Base-by-base conservation (phyloP, 208 protist genomes). In the Leishmania aethiopica region DNA sequence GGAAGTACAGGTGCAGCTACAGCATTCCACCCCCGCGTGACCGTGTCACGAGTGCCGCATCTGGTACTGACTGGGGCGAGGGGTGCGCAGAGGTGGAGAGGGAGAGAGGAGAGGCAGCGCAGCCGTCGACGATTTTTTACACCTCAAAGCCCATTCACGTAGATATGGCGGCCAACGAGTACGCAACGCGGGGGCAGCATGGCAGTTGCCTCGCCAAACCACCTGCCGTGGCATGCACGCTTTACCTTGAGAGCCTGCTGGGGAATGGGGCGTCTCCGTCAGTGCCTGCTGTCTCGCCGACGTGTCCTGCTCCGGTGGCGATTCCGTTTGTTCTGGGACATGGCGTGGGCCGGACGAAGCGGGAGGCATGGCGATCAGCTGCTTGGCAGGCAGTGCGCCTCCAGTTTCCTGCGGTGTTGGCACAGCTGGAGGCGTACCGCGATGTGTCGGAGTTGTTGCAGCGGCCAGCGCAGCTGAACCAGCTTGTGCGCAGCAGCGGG, bases 1-100 rank as follows among this genome's bases (percentile, higher is more conserved):
- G 89, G 1, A 92, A 86, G 70, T 96, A 96, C 77, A 55, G 82
- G 22, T 96, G 92, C 79, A 45, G 19, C 49, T 96, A 95, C 82
- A 53, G 49, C 4, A 22, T 71, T 66, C 60, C 8, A 22, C 22
- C 74, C 22, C 53, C 35, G 57, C 55, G 22, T 49, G 25, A 35
- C 37, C 37, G 17, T 66, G 7, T 37, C 51, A 62, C 10, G 42
- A 32, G 42, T 47, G 69, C 69, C 25, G 69, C 42, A 28, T 73
- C 42, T 73, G 69, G 69, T 49, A 42, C 10, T 73, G 69, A 15
- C 69, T 28, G 69, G 7, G 69, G 13, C 53, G 64, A 25, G n/a
- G 49, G 13, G 11, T 40, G 37, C 70, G 49, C 51, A 15, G 28
- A 40, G 22, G 78, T 28, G 25, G 35, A 53, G 3, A 45, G 35